A percentile compares a stretch with the other conserved stretches of the same genome.
Conservation (phyloP, 192 early-diverging fungal species). For the Coemansia sp. region DNA sequence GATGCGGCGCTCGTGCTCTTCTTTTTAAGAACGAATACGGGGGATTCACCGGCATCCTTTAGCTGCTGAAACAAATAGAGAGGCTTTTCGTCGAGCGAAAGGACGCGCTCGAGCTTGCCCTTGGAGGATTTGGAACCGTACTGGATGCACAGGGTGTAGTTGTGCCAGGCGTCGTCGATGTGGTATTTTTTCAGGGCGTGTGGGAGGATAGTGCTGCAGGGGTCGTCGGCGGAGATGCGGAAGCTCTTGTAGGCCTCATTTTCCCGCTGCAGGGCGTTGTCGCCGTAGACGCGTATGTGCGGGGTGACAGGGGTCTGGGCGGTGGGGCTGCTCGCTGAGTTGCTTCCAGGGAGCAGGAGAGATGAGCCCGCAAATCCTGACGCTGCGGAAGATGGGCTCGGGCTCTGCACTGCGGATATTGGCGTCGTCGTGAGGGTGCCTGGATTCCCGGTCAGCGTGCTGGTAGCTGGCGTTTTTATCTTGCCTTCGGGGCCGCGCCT, state of each 20-base stretch:
- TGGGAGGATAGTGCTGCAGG: constrained; percentile 81
- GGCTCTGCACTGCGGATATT: constrained; percentile 32
- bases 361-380: constrained; percentile 26
- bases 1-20: constrained; percentile 17
- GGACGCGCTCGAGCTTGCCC: constrained; percentile 60
- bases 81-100: constrained; percentile 80
- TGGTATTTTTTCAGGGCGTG: constrained; percentile 90
- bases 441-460: constrained; percentile 8
- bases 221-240: constrained; percentile 76
- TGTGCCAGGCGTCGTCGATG: constrained; percentile 79
- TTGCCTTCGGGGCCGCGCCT: constrained; percentile 29
- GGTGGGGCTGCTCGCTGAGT: constrained; percentile 18
- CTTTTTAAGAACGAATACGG: constrained; percentile 74
- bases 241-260: constrained; percentile 84
- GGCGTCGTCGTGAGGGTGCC: constrained; percentile 18
- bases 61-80: constrained; percentile 65
- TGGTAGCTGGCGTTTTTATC: constrained; percentile 6
- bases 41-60: constrained; percentile 66
- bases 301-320: constrained; percentile 46
- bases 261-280: constrained; percentile 63
- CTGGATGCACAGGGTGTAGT: constrained; percentile 81
- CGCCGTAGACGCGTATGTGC: constrained; percentile 82
- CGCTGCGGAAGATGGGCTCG: constrained; percentile 20
- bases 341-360: constrained; percentile 30
- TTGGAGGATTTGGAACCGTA: constrained; percentile 55